Percentiles rank a stretch among this genome's conserved stretches.
These are phyloP conservation scores for Ramaria sp. DNA, from an alignment of 768 basidiomycete genomes.

Conservation along the genomic window DNA sequence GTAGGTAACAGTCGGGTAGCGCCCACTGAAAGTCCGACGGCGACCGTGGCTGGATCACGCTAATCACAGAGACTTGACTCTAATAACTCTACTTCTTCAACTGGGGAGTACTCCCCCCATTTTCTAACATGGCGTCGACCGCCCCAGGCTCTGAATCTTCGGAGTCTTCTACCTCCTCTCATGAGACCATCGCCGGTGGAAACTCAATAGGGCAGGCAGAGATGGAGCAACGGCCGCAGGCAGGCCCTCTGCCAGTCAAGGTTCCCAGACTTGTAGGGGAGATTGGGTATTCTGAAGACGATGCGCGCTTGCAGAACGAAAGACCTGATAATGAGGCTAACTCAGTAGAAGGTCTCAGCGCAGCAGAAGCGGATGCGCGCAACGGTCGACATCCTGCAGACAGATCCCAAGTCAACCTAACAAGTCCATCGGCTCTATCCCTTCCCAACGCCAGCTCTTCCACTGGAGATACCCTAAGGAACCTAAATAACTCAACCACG, in stretches of 20 bases:
- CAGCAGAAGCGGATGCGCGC: constrained; percentile 11
- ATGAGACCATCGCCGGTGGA: neutral
- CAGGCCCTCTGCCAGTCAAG: constrained; percentile 52
- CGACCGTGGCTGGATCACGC: neutral
- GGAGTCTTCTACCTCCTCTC: neutral
- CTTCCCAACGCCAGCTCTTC: neutral
- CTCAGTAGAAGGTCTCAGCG: constrained; percentile 26
- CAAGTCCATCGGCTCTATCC: constrained; percentile 7
- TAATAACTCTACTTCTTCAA: neutral
- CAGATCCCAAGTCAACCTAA: constrained; percentile 15
- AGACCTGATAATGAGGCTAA: constrained; percentile 1
- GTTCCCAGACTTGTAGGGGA: constrained; percentile 35
- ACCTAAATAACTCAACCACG: constrained; percentile 15
- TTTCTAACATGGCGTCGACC: constrained; percentile 4
- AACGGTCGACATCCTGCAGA: constrained; percentile 37
- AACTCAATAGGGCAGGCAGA: neutral
- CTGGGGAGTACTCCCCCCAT: neutral
- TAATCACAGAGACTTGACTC: neutral
- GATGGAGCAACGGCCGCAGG: constrained; percentile 32
- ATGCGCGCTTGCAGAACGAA: constrained; percentile 19
- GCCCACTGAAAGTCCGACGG: neutral
- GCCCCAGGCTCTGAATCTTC: neutral
- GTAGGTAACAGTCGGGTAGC: no score
- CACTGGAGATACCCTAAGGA: constrained; percentile 10
- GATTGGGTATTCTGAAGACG: constrained; percentile 45